Percentiles rank a stretch among this genome's conserved stretches.
These are phyloP conservation scores for Diutina mesorugosa DNA, from an alignment of 1,139 yeast genomes.

Conservation along the genomic window DNA sequence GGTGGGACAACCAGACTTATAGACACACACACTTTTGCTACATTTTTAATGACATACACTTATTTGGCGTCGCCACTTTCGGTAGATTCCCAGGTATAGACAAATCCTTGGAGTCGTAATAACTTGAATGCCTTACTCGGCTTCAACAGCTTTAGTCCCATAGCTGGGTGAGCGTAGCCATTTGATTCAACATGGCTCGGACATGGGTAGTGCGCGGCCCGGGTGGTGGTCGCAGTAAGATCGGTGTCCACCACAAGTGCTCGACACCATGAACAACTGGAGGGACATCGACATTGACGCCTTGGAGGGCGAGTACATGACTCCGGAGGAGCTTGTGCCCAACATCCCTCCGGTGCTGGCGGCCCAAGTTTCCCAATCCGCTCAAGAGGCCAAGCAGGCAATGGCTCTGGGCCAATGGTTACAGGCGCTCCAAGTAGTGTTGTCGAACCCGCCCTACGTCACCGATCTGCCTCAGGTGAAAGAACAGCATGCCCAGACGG, in stretches of 20 bases:
- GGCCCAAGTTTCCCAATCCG: constrained; percentile 41
- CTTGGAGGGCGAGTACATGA: constrained; percentile 62
- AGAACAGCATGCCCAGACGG: constrained; percentile 36
- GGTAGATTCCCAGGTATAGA: no score
- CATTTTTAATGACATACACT: background rate
- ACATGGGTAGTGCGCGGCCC: background rate
- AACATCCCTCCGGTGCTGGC: constrained; percentile 23
- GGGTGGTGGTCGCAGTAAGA: background rate
- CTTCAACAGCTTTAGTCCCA: background rate
- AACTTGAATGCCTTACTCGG: no score
- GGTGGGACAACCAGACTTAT: background rate
- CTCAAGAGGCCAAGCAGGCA: constrained; percentile 46
- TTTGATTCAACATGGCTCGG: background rate
- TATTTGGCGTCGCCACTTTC: background rate
- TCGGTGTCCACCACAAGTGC: background rate
- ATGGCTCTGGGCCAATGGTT: constrained; percentile 62
- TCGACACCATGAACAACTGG: constrained; percentile 28
- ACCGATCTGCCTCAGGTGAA: constrained; percentile 43
- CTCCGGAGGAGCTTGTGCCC: constrained; percentile 54
- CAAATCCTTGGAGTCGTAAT: no score
- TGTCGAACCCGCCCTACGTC: constrained; percentile 75
- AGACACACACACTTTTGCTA: background rate
- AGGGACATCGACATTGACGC: constrained; percentile 91
- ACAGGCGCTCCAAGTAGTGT: constrained; percentile 51
- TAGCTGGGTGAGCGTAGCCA: background rate